Evolutionary conservation across 306 rosid genomes (phyloP).

Genomic region (Lathyrus aphaca): DNA sequence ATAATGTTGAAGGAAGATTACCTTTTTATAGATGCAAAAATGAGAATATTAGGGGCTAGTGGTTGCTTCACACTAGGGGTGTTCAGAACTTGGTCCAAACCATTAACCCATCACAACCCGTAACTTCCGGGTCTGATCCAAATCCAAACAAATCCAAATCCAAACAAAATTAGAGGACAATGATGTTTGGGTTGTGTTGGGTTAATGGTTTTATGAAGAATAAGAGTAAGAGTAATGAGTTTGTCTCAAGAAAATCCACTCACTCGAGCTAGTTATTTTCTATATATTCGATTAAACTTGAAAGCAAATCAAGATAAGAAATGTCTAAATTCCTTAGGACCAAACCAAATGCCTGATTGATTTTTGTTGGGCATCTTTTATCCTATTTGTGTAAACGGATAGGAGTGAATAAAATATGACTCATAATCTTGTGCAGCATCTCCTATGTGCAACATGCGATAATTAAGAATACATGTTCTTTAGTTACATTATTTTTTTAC

Average conservation of each 20-base stretch:
- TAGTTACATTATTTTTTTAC: not conserved
- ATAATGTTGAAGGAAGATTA: not conserved
- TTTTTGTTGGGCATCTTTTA: not conserved
- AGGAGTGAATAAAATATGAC: not conserved
- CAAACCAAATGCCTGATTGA: not conserved
- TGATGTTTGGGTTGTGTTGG: not conserved
- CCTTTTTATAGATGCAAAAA: constrained; percentile 26
- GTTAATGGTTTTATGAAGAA: not conserved
- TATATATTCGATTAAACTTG: not conserved
- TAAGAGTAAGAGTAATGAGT: not conserved
- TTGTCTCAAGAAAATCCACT: not conserved
- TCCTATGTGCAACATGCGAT: no score
- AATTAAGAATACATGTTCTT: not conserved
- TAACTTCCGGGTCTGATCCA: not conserved
- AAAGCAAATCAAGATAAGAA: not conserved
- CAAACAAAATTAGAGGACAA: not conserved
- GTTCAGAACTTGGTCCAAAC: not conserved
- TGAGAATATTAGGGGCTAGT: constrained; percentile 13
- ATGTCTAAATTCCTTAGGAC: not conserved
- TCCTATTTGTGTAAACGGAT: not conserved
- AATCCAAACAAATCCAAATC: not conserved
- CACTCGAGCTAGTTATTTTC: not conserved
- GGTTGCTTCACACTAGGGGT: not conserved
- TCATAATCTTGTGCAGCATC: no score
- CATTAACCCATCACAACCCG: not conserved